These are phyloP conservation scores for Dioszegia aurantiaca DNA, from an alignment of 768 basidiomycete species.

Conservation along the genomic window DNA sequence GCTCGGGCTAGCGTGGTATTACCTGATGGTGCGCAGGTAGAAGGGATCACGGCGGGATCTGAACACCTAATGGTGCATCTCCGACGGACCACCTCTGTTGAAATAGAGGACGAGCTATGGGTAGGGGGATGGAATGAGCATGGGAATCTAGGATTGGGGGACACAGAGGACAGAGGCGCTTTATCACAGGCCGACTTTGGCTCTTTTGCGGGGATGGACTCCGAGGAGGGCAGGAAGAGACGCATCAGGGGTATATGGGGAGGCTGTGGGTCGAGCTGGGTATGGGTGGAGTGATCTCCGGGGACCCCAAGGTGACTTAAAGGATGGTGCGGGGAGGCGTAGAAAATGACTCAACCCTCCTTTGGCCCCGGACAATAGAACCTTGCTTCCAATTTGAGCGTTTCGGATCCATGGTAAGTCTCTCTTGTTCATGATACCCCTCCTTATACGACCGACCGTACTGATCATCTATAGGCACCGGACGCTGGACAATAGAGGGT, in stretches of 20 bases:
- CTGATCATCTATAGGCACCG: too few species aligned
- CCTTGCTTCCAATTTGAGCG: too few species aligned
- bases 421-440: background rate
- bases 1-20: slow-evolving; percentile 9
- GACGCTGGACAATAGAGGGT: too few species aligned
- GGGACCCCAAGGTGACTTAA: too few species aligned
- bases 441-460: too few species aligned
- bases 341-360: too few species aligned
- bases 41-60: slow-evolving; percentile 68
- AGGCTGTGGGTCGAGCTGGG: slow-evolving; percentile 61
- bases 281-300: slow-evolving; percentile 48
- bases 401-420: background rate
- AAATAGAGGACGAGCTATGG: slow-evolving; percentile 57
- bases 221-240: background rate
- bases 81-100: background rate
- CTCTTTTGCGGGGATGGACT: background rate
- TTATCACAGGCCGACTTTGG: slow-evolving; percentile 56
- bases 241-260: slow-evolving; percentile 54
- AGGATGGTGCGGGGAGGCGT: too few species aligned
- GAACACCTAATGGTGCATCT: slow-evolving; percentile 69
- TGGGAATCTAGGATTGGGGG: slow-evolving; percentile 77
- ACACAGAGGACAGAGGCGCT: slow-evolving; percentile 58
- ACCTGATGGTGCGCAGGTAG: slow-evolving; percentile 10
- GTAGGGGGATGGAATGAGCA: slow-evolving; percentile 99
- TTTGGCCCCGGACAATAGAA: too few species aligned